Percentiles rank a stretch among this genome's conserved stretches.
These are phyloP conservation scores for Skeletonema tropicum DNA, from an alignment of 108 stramenopile species.

Conservation along the genomic window DNA sequence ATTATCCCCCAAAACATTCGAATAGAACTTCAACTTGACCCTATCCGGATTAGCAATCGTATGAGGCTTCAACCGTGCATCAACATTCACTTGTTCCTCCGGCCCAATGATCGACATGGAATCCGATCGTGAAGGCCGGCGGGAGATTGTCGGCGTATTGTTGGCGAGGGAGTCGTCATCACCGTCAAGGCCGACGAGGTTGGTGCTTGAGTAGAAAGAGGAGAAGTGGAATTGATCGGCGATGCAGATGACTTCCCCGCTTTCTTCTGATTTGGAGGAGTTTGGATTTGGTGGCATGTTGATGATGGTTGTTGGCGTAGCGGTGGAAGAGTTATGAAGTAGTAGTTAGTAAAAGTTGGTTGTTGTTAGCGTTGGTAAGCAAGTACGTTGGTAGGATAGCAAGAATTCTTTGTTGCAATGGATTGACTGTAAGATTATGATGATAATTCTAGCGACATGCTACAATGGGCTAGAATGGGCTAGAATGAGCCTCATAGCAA, in stretches of 20 bases:
- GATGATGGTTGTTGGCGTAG: neutral
- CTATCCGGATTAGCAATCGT: slow-evolving; percentile 23
- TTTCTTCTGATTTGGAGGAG: neutral
- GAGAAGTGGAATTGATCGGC: slow-evolving; percentile 31
- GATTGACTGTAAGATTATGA: no score
- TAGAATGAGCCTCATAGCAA: no score
- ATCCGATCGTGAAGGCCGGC: neutral
- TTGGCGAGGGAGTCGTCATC: neutral
- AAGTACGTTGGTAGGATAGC: no score
- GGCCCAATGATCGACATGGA: slow-evolving; percentile 6
- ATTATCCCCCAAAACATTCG: slow-evolving; percentile 41
- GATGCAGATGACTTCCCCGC: slow-evolving; percentile 12
- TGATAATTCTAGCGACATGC: no score
- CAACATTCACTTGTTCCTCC: neutral
- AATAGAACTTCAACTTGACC: slow-evolving; percentile 48
- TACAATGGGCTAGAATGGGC: no score
- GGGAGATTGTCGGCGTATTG: neutral
- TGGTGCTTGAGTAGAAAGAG: slow-evolving; percentile 5
- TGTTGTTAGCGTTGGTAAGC: no score
- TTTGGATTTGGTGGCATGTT: slow-evolving; percentile 1
- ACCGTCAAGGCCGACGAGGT: neutral
- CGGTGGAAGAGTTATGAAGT: no score
- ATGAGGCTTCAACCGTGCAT: slow-evolving; percentile 11
- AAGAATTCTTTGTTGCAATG: no score
- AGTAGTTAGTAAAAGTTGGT: no score